Evolutionary conservation across 176 grass and related monocot genomes (phyloP).

Genomic region (Phoenix dactylifera): DNA sequence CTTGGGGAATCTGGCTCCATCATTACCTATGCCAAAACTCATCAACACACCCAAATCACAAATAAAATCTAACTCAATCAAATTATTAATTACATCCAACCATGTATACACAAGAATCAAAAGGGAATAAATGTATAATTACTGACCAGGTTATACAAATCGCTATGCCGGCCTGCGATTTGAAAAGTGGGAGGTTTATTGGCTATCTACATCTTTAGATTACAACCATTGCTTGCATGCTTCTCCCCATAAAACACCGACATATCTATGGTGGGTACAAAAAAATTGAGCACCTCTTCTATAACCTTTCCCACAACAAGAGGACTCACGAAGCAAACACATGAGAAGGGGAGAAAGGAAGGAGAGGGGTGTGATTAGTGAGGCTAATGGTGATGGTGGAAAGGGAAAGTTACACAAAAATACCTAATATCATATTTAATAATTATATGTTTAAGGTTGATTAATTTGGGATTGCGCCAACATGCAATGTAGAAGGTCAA

Average conservation of each 20-base stretch:
- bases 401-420: too few relatives aligned
- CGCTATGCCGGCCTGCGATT: constrained; percentile 28
- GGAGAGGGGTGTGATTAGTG: too few relatives aligned
- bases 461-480: too few relatives aligned
- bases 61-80: neutral
- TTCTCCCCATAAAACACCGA: constrained; percentile 44
- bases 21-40: constrained; percentile 32
- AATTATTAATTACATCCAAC: neutral
- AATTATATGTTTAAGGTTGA: too few relatives aligned
- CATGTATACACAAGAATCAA: neutral
- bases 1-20: constrained; percentile 76
- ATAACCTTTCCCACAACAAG: constrained; percentile 71
- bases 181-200: constrained; percentile 25
- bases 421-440: too few relatives aligned
- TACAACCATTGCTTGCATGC: constrained; percentile 51
- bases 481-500: too few relatives aligned
- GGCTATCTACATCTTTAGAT: constrained; percentile 44
- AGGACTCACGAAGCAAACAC: constrained; percentile 31
- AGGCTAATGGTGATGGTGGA: too few relatives aligned
- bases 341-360: too few relatives aligned
- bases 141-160: constrained; percentile 60
- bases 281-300: constrained; percentile 65
- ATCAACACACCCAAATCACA: neutral
- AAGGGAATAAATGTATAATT: neutral
- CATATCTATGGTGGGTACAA: constrained; percentile 50